Conservation (phyloP, 2,329 filamentous ascomycete genomes). For the Aureobasidium melanogenum region DNA sequence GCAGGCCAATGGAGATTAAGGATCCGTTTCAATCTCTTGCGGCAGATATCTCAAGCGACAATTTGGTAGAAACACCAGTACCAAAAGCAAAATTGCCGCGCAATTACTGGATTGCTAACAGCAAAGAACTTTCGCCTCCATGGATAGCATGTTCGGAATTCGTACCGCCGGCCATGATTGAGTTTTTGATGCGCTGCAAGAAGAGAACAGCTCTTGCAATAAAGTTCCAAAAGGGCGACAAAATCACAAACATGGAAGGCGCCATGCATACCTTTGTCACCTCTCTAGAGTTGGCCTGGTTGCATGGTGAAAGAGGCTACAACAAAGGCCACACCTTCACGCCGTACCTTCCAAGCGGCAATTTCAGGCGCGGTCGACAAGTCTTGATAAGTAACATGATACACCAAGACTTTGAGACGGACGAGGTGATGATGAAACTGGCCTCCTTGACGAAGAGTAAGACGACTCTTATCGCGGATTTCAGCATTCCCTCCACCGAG, state of each 20-base stretch:
- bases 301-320: not conserved
- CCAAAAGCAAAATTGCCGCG: not conserved
- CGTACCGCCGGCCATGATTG: not conserved
- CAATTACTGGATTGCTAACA: not conserved
- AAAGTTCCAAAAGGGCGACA: not conserved
- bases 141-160: constrained; percentile 1
- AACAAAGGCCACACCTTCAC: not conserved
- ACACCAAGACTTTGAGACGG: constrained; percentile 6
- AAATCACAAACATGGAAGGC: constrained; percentile 11
- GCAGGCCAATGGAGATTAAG: not conserved
- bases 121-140: not conserved
- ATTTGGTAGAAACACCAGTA: not conserved
- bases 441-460: not conserved
- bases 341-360: not conserved
- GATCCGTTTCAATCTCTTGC: not conserved
- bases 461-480: not conserved
- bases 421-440: not conserved
- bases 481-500: not conserved
- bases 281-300: not conserved
- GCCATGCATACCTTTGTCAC: constrained; percentile 8
- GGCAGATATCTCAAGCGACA: not conserved
- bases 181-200: not conserved
- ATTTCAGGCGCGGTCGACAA: not conserved
- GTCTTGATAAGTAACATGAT: constrained; percentile 4
- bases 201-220: not conserved